Evolutionary conservation across 306 rosid species (phyloP).

Genomic region (Castanospermum australe): DNA sequence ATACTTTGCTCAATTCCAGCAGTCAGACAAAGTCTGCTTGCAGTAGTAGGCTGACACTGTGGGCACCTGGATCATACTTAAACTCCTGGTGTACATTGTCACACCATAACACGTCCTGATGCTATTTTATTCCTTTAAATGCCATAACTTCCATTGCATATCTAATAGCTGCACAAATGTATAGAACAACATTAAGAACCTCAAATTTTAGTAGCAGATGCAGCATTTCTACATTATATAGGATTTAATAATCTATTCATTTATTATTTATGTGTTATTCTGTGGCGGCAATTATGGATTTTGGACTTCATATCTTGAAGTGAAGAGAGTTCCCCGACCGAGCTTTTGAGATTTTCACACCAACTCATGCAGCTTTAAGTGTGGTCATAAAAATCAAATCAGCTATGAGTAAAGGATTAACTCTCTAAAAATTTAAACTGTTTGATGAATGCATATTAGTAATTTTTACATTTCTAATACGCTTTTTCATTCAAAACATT

Average conservation of each 20-base stretch:
- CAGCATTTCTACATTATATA: conserved; percentile 23
- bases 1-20: conserved; percentile 80
- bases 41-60: conserved; percentile 61
- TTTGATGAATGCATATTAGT: too few species aligned
- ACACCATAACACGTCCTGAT: neutral
- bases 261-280: neutral
- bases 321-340: too few species aligned
- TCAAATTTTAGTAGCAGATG: neutral
- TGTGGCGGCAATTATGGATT: neutral
- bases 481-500: too few species aligned
- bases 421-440: too few species aligned
- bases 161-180: conserved; percentile 18
- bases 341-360: neutral
- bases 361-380: too few species aligned
- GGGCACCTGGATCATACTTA: neutral
- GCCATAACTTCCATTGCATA: conserved; percentile 2
- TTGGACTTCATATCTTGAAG: neutral
- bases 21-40: conserved; percentile 75
- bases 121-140: neutral
- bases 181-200: conserved; percentile 15
- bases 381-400: too few species aligned
- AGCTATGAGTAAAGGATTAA: too few species aligned
- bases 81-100: neutral
- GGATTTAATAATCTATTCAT: conserved; percentile 20
- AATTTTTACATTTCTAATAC: too few species aligned